Evolutionary conservation across 106 monocot genomes (phyloP).

Genomic region (Platanthera zijinensis): DNA sequence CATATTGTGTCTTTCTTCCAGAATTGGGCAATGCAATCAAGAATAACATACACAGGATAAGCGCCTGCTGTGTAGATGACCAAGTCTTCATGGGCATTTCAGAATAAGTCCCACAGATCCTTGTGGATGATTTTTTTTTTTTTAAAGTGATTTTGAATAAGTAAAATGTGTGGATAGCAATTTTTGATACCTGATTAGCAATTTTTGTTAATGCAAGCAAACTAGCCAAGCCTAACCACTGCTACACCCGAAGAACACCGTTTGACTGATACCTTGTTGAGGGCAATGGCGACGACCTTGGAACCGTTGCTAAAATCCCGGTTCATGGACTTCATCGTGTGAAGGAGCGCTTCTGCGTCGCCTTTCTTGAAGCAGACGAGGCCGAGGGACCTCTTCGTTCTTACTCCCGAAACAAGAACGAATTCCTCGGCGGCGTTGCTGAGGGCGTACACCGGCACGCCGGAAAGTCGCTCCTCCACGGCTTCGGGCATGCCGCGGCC

Average conservation of each 20-base stretch:
- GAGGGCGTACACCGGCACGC: constrained; percentile 82
- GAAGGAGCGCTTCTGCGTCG: constrained; percentile 70
- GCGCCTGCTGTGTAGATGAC: no score
- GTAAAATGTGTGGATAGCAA: no score
- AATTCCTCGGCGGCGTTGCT: constrained; percentile 67
- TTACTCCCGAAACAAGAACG: constrained; percentile 63
- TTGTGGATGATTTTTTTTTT: no score
- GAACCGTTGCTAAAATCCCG: constrained; percentile 45
- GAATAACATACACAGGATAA: no score
- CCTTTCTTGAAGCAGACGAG: constrained; percentile 73
- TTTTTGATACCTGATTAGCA: no score
- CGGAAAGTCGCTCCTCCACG: constrained; percentile 67
- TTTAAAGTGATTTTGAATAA: no score
- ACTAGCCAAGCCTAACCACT: background rate
- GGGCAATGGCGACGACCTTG: constrained; percentile 66
- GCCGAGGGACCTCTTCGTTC: constrained; percentile 53
- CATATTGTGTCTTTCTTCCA: no score
- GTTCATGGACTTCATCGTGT: constrained; percentile 63
- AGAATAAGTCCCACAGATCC: no score
- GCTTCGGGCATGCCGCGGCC: constrained; percentile 24
- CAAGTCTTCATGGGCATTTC: no score
- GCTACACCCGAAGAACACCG: background rate
- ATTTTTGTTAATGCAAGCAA: background rate
- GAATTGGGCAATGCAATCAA: no score
- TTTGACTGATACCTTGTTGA: constrained; percentile 54